Base-by-base conservation (phyloP, 768 basidiomycete species). In the Hygrocybe punicea region DNA sequence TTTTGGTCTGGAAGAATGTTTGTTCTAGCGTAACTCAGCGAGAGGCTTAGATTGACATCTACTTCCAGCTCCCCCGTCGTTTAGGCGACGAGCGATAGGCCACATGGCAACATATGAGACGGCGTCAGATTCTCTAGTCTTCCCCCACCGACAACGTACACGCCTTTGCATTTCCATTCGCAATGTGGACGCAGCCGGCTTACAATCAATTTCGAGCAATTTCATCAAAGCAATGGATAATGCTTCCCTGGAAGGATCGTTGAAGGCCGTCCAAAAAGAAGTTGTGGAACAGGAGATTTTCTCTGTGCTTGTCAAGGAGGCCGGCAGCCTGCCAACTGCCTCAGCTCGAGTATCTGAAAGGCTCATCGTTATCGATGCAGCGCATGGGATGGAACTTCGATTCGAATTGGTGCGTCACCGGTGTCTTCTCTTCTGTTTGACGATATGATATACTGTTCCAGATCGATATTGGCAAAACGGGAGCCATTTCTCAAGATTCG, bases 241-340 rank as follows among this genome's bases (percentile, higher is more conserved):
- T 8, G 61, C 62, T 0, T 73, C 77, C 2, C 67, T 88, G 13
- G 80, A 89, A 35, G 76, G 67, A 2, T 74, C 78, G 8, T 73
- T 93, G 35, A 74, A 71, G 57, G 69, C 69, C 23, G 86, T 86
- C 1, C 90, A 92, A 65, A 77, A 76, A 52, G 91, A 92, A 67
- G 76, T 85, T 13, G 79, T 91, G 5, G 89, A 93, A 55, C 85
- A 88, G 65, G 91, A 93, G 64, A 85, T 93, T 37, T 93, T 91
- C 60, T 75, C 84, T 3, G 65, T 83, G 19, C 75, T 93, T 19
- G 87, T 91, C 39, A 80, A 75, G 64, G 91, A 93, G 70, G 87
- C 89, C n/a, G 84, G 86, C 55, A 81, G 68, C 58, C 74, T 93
- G 9, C 86, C 89, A 13, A 89, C 87, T 1, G 87, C 87, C 3